Evolutionary conservation across 1,139 yeast species (phyloP), one percentile per base, ranked within the genome.

Genomic region (Yarrowia galli): DNA sequence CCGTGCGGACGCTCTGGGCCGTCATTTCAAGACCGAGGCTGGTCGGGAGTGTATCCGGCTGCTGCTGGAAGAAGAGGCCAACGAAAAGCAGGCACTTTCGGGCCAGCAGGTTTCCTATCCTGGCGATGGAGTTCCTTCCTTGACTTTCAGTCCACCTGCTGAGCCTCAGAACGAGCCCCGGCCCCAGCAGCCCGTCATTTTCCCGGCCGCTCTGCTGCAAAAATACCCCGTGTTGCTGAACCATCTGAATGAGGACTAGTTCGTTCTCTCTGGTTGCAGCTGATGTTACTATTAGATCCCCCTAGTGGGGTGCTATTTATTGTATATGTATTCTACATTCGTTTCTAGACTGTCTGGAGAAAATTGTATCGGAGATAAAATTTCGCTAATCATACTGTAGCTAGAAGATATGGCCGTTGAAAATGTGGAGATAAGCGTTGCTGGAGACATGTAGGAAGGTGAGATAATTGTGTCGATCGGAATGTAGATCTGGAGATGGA

Each of bases 21-120:
- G 99, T 72, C 99, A 95, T 79, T 92, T 95, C 79, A 89, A 93
- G 74, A 92, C 98, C 0, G 98, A 92, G 74, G 91, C 93, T 42
- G 99, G 99, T 13, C 86, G 89, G 72, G 87, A 84, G 71, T 95
- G 99, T 82, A 89, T 95, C 18, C 79, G 87, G 68, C 86, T 91
- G 13, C 80, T 91, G 71, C 81, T 88, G 67, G 93, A 88, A 70
- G 97, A 91, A 74, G 93, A 86, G 64, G 83, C 81, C 67, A 72
- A 58, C 51, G 64, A 58, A 28, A 58, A 58, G 9, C 64, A 58
- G 51, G 51, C 46, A 7, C 22, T 58, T 7, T 58, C 64, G 20
- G 64, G 64, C 20, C 51, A 43, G 36, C 64, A 42, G 42, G 64
- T 43, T 10, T 7, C 40, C 51, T 45, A 43, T 42, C 73, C 73